A percentile compares a stretch with the other conserved stretches of the same genome.
phyloP scores from a whole-genome alignment of 495 filamentous ascomycete species.

The Aspergillus sclerotiicarbonarius region DNA sequence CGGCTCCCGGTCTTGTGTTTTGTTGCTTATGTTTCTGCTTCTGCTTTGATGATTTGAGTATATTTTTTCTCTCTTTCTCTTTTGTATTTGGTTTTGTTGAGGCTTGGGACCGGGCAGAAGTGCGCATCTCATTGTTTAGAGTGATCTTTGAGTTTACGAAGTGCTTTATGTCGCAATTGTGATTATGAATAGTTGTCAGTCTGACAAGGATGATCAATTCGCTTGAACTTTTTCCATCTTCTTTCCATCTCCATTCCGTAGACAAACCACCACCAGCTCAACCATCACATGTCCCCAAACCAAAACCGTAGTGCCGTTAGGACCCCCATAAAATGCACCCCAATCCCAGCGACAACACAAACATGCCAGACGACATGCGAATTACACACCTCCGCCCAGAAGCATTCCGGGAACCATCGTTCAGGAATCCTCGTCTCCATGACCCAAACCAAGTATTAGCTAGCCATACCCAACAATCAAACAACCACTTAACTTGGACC shows the following conservation, averaged over 20 bases:
- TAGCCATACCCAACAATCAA: not conserved
- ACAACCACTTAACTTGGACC: no score
- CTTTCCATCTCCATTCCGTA: not conserved
- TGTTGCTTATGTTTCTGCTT: slow-evolving; percentile 17
- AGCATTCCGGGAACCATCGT: slow-evolving; percentile 18
- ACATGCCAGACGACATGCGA: slow-evolving; percentile 27
- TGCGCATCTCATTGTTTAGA: slow-evolving; percentile 46
- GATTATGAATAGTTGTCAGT: not conserved
- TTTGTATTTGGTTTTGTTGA: slow-evolving; percentile 23
- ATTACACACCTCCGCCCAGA: slow-evolving; percentile 21
- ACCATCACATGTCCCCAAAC: not conserved
- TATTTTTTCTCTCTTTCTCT: slow-evolving; percentile 21
- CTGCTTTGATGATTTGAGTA: slow-evolving; percentile 10
- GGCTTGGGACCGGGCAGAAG: slow-evolving; percentile 45
- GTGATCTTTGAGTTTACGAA: slow-evolving; percentile 10
- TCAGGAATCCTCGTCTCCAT: slow-evolving; percentile 10
- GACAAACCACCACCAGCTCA: not conserved
- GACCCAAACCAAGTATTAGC: no score
- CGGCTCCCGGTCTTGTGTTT: slow-evolving; percentile 28
- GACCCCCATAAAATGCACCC: slow-evolving; percentile 20
- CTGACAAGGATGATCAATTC: slow-evolving; percentile 5
- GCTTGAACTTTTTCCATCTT: no score
- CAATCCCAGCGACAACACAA: slow-evolving; percentile 19
- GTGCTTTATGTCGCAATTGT: not conserved
- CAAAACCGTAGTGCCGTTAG: slow-evolving; percentile 17